Percentiles rank a stretch among this genome's conserved stretches.
These are phyloP conservation scores for Aplosporella prunicola DNA, from an alignment of 2,329 filamentous ascomycete species.

Conservation along the genomic window DNA sequence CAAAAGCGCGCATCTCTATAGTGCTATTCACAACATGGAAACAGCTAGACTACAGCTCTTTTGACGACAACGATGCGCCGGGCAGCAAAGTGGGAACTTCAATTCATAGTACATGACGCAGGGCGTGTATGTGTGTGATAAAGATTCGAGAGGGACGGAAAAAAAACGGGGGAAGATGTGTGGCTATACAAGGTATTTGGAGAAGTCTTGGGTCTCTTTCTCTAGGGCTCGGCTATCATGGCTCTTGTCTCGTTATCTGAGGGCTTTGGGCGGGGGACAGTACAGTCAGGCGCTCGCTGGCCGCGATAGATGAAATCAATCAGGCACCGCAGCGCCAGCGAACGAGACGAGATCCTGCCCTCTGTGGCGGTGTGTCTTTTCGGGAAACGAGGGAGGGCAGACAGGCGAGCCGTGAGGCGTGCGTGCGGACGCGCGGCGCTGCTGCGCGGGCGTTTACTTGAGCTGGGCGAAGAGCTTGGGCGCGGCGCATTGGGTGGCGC, in stretches of 20 bases:
- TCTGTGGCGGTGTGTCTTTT: neutral
- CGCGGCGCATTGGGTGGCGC: conserved; percentile 83
- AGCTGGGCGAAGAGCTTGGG: conserved; percentile 91
- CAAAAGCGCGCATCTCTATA: no score
- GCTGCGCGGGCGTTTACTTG: conserved; percentile 57
- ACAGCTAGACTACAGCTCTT: conserved; percentile 6
- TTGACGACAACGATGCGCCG: conserved; percentile 2
- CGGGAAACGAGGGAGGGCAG: neutral
- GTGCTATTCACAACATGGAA: no score
- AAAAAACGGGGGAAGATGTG: neutral
- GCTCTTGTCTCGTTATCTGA: no score
- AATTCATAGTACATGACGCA: conserved; percentile 9
- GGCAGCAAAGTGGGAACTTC: neutral
- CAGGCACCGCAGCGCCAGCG: no score
- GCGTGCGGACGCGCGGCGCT: no score
- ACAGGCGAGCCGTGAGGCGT: neutral
- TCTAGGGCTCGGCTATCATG: no score
- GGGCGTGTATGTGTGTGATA: neutral
- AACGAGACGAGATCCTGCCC: no score
- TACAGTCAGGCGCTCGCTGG: no score
- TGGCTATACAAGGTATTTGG: no score
- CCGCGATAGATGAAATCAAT: no score
- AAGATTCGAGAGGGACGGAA: neutral
- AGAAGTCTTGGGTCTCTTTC: no score
- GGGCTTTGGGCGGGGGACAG: no score